Evolutionary conservation across 1,139 yeast species (phyloP).

Genomic region (Candida sojae): DNA sequence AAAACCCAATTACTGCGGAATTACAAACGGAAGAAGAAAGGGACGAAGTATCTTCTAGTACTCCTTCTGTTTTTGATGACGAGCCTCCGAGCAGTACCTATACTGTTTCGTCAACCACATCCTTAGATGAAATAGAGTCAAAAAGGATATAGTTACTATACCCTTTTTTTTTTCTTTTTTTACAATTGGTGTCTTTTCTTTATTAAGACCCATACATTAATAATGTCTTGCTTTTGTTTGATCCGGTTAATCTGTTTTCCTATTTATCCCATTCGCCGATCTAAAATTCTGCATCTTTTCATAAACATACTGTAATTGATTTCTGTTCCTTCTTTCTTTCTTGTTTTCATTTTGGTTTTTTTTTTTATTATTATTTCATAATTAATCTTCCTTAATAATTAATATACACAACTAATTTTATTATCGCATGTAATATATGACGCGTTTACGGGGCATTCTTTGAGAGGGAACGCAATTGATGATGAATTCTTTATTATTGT

Average conservation of each 20-base stretch:
- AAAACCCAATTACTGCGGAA: slow-evolving; percentile 12
- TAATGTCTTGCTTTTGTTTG: neutral
- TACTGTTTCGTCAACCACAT: slow-evolving; percentile 30
- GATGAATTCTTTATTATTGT: neutral
- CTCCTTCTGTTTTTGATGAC: slow-evolving; percentile 44
- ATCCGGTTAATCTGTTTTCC: neutral
- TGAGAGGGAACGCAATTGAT: no score
- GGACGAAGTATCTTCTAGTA: slow-evolving; percentile 32
- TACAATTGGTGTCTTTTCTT: neutral
- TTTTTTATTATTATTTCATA: neutral
- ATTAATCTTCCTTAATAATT: slow-evolving; percentile 1
- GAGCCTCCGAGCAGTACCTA: slow-evolving; percentile 23
- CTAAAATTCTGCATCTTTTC: neutral
- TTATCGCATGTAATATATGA: no score
- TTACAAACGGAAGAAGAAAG: slow-evolving; percentile 23
- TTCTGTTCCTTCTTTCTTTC: neutral
- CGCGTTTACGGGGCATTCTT: no score
- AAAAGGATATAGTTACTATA: slow-evolving; percentile 2
- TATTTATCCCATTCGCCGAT: no score
- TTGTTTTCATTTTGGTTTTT: neutral
- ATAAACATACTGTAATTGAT: neutral
- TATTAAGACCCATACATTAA: neutral
- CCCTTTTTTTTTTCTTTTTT: neutral
- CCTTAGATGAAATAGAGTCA: slow-evolving; percentile 32
- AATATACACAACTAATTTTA: neutral